Base-by-base conservation (phyloP, 1,284 basidiomycete species). In the Cryptococcus floricola region DNA sequence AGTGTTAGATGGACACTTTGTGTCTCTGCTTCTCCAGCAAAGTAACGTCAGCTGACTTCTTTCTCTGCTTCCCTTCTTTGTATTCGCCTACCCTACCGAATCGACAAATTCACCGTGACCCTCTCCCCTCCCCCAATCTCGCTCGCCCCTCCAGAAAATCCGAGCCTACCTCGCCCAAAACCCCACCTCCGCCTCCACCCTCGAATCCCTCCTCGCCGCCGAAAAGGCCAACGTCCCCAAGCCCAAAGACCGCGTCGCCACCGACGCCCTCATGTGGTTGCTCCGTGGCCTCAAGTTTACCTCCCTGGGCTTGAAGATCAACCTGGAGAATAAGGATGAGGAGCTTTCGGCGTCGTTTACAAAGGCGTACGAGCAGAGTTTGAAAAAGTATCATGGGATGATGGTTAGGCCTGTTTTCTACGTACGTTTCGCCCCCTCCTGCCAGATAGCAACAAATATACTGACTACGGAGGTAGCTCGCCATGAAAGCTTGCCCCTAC, bases 401-500 rank as follows among this genome's bases (percentile, higher is more conserved):
- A 78, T 98, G 63, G 85, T 96, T 51, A 87, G 87, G 70, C 86
- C 86, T 16, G 71, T 95, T 41, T 98, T 98, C 77, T 71, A 84
- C 18, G 92, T 93, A 60, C 62, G 91, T 85, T 18, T 23, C 19
- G 8, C 39, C 16, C 23, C n/a, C 28, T 14, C 39, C 18, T 18
- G 45, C 19, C 19, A 19, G 2, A 19, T 19, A 19, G 19, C 19
- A 19, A 19, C 19, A 19, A 19, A 19, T 1, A 19, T 19, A 19
- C 19, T 19, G 19, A 19, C 19, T 19, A 19, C 19, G 19, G 19
- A 19, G 19, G 19, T 19, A 19, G 89, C 83, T 94, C 47, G 95
- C 95, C 5, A 92, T 98, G 91, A 96, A 89, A 71, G 92, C 94
- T 0, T 97, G 93, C 79, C 95, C 95, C 0, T 91, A 91, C 78